These are phyloP conservation scores for Daldinia loculata DNA, from an alignment of 495 filamentous ascomycete species.

Conservation along the genomic window DNA sequence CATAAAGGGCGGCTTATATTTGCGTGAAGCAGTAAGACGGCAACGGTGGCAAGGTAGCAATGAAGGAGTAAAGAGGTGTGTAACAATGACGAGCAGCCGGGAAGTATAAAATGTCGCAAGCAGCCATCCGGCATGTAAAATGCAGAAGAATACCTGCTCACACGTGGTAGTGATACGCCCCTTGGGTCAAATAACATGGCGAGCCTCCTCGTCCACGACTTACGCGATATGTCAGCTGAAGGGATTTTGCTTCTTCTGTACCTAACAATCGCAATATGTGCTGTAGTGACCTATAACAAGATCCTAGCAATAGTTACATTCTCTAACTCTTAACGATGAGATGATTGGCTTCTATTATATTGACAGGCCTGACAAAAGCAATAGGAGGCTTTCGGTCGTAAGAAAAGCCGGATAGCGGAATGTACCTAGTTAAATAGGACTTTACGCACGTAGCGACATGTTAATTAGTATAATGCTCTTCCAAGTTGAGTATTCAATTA, in stretches of 20 bases:
- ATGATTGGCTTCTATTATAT: neutral
- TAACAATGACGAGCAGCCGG: conserved; percentile 11
- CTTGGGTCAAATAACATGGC: conserved; percentile 8
- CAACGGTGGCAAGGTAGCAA: conserved; percentile 5
- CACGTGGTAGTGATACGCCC: conserved; percentile 21
- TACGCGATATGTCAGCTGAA: neutral
- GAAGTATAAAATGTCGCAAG: conserved; percentile 7
- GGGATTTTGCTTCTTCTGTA: neutral
- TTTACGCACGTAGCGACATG: neutral
- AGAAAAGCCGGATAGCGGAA: neutral
- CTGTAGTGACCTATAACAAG: neutral
- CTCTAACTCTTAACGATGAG: neutral
- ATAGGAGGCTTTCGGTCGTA: neutral
- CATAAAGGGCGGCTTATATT: neutral
- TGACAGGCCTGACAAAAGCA: neutral
- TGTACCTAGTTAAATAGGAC: neutral
- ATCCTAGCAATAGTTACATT: neutral
- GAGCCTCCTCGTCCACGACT: neutral
- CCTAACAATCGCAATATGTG: neutral
- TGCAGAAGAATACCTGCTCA: conserved; percentile 25
- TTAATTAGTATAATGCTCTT: neutral
- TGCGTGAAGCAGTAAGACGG: neutral
- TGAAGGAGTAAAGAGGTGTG: conserved; percentile 1
- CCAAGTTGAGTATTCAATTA: neutral
- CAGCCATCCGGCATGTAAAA: neutral